Evolutionary conservation across 805 yeast species (phyloP), one percentile per base, ranked within the genome.

Genomic region (Yamadazyma takamatsuzukensis): DNA sequence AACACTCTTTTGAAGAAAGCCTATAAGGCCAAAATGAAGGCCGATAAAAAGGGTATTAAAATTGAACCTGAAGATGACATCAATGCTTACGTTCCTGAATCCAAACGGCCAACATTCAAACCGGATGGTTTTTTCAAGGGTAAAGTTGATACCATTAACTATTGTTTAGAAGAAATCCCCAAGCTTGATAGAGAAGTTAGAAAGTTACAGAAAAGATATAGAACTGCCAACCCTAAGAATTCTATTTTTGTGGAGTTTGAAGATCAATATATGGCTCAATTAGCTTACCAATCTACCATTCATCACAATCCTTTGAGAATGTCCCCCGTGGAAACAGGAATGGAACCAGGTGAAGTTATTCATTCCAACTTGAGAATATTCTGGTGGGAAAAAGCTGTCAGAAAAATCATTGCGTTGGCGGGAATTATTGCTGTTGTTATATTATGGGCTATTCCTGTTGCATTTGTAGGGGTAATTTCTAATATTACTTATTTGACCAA

Each of bases 371-470:
- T 83, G 76, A 70, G 93, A 52, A 54, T 83, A 57, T 76, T 76
- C 47, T 83, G 93, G 89, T 81, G 86, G 83, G 94, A 83, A 56
- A 61, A 79, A 47, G 53, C 80, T 13, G 61, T 65, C 9, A 70
- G 90, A 61, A 54, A 61, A 21, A 54, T 69, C 17, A 67, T 68
- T 33, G 77, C 89, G 0, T 35, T 61, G 21, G 64, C 74, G 11
- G 77, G 76, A 2, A 72, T 82, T 34, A 47, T 60, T 15, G 83
- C 78, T 1, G 47, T 80, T 27, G 66, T 81, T 32, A 75, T 90
- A 29, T 87, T 88, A 62, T 90, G 97, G 97, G 80, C 95, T 26
- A 79, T 90, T 48, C 98, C 98, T 7, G 97, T 90, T 24, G 95
- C 97, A n/a, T 88, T 87, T 49, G 96, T 90, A 32, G 97, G 97